These are phyloP conservation scores for Dunaliella primolecta DNA, from an alignment of 139 green algal genomes.

Conservation along the genomic window DNA sequence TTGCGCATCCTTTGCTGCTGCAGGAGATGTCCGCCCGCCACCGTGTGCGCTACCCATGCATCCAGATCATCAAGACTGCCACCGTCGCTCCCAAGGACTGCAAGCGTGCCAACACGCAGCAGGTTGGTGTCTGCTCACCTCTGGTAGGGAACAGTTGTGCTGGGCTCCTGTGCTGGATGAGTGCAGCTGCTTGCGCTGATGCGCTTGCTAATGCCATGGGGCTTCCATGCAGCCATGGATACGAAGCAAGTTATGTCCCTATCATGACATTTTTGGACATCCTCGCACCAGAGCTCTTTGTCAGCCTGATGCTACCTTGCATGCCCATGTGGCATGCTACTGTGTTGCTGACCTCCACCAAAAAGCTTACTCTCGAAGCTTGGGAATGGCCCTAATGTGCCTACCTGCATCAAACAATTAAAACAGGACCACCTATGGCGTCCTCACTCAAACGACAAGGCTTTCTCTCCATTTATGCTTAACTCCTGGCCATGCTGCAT, in stretches of 20 bases:
- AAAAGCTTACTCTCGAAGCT: no score
- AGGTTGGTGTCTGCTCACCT: slow-evolving; percentile 10
- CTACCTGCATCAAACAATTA: neutral
- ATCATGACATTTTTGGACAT: neutral
- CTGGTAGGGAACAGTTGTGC: neutral
- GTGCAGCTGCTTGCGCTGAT: neutral
- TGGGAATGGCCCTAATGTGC: no score
- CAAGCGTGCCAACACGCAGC: slow-evolving; percentile 85
- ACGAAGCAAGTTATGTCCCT: neutral
- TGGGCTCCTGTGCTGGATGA: no score
- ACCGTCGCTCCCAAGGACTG: slow-evolving; percentile 68
- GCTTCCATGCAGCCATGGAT: neutral
- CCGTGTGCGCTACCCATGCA: slow-evolving; percentile 18
- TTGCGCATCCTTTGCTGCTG: neutral
- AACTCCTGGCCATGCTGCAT: neutral
- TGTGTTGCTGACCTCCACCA: no score
- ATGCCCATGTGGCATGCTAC: no score
- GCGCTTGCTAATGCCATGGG: neutral
- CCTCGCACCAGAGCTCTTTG: neutral
- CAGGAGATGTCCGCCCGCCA: neutral
- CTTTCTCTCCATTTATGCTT: neutral
- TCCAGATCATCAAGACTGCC: slow-evolving; percentile 98
- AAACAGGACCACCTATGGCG: neutral
- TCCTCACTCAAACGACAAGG: neutral
- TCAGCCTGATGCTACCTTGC: no score